Evolutionary conservation across 257 asterid species (phyloP), one percentile per base, ranked within the genome.

Genomic region (Rehmannia glutinosa): DNA sequence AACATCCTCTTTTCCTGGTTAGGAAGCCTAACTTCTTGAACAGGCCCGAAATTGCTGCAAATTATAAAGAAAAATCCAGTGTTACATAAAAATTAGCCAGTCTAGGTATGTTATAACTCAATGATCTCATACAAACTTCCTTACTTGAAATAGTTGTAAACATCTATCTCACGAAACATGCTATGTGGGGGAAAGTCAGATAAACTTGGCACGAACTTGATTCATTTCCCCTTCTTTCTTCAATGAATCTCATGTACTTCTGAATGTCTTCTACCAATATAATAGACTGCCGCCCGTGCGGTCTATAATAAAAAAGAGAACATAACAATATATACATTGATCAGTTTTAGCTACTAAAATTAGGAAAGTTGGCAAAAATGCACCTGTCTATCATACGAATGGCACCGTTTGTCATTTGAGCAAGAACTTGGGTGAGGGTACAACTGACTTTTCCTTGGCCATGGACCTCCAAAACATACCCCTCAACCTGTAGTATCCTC

Each of bases 21-120:
- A 0, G 95, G 97, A 65, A 87, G 82, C 71, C 92, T 78, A 63
- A 90, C 95, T 69, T 86, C 89, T 53, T 77, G 78, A 47, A 90
- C 95, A 0, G 89, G 88, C 16, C 93, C 93, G 52, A 59, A 74
- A 30, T 52, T 70, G 28, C 80, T 74, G 62, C 60, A 23, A 15
- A 33, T 41, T 8, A 13, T 8, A 9, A 8, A n/a, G n/a, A n/a
- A n/a, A n/a, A n/a, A n/a, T n/a, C n/a, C n/a, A n/a, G n/a, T n/a
- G n/a, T n/a, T 32, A 32, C 4, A 32, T 32, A 32, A 30, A 2
- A 20, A 21, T 50, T 50, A 42, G 23, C 17, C 8, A 16, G 24
- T 15, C 24, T 12, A 33, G 12, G 6, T 6, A 15, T 17, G 25
- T 13, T 28, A 0, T 50, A 20, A 36, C 7, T 53, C 28, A 28